Evolutionary conservation across 192 early-diverging fungal genomes (phyloP).

Genomic region (Diversispora eburnea): DNA sequence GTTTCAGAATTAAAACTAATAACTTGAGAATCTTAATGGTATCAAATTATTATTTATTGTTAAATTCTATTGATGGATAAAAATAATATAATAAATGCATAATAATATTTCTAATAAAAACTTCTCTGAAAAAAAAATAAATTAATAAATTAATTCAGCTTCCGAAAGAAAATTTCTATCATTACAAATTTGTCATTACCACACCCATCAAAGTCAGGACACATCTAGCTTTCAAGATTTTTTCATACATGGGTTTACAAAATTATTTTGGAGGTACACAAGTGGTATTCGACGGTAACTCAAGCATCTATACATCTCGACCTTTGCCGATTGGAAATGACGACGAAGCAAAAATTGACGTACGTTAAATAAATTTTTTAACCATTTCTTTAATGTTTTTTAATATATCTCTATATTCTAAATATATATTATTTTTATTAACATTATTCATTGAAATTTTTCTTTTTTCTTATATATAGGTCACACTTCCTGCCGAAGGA

Average conservation of each 20-base stretch:
- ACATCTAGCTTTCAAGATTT: not conserved
- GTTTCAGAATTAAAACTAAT: too few relatives aligned
- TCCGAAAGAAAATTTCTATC: not conserved
- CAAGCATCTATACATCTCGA: not conserved
- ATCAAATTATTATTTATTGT: too few relatives aligned
- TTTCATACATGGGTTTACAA: conserved; percentile 2
- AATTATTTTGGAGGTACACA: not conserved
- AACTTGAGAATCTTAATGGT: too few relatives aligned
- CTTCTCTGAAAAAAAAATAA: too few relatives aligned
- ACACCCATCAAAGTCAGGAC: not conserved
- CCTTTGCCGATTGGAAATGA: conserved; percentile 13
- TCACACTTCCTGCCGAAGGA: not conserved
- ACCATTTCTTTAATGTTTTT: not conserved
- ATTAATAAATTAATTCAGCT: not conserved
- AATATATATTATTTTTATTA: not conserved
- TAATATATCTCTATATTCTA: not conserved
- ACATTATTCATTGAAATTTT: not conserved
- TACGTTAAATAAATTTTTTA: not conserved
- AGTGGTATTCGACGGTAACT: conserved; percentile 13
- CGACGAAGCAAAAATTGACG: not conserved
- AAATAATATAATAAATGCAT: too few relatives aligned
- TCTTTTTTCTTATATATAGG: not conserved
- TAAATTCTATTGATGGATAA: too few relatives aligned
- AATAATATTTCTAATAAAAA: too few relatives aligned
- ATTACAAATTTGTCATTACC: conserved; percentile 16